Evolutionary conservation across 805 yeast species (phyloP).

Genomic region (Huiozyma sinensis): DNA sequence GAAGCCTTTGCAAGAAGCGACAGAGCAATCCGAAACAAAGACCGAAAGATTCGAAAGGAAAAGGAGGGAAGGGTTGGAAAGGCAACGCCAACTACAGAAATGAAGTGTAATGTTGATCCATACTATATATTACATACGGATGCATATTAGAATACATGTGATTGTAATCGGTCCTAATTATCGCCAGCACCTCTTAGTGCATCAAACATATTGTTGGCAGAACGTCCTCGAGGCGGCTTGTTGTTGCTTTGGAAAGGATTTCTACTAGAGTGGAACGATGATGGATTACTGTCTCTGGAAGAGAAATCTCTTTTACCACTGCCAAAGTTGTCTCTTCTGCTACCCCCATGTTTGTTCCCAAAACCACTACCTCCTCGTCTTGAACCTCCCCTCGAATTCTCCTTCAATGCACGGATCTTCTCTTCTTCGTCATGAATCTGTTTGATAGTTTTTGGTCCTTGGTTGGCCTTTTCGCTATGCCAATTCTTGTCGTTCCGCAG

Average conservation of each 20-base stretch:
- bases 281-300: conserved; percentile 9
- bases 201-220: conserved; percentile 24
- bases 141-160: too few species aligned
- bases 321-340: background rate
- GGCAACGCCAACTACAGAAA: conserved; percentile 12
- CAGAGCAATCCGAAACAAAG: conserved; percentile 34
- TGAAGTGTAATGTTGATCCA: background rate
- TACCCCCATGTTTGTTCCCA: background rate
- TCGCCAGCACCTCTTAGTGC: conserved; percentile 26
- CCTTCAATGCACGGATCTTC: conserved; percentile 35
- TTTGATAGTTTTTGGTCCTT: conserved; percentile 88
- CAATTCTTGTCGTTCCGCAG: conserved; percentile 53
- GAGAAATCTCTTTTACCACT: conserved; percentile 1
- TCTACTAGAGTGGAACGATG: too few species aligned
- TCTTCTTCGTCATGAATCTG: conserved; percentile 85
- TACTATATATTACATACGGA: background rate
- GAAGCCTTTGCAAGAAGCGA: background rate
- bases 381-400: conserved; percentile 29
- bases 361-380: conserved; percentile 22
- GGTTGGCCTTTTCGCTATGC: conserved; percentile 50
- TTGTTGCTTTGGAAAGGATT: conserved; percentile 17
- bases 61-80: conserved; percentile 35
- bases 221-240: conserved; percentile 15
- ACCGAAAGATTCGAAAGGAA: conserved; percentile 48
- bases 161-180: conserved; percentile 3